A percentile compares a stretch with the other conserved stretches of the same genome.
phyloP scores from a whole-genome alignment of 2,329 filamentous ascomycete genomes.

The Remersonia thermophila region DNA sequence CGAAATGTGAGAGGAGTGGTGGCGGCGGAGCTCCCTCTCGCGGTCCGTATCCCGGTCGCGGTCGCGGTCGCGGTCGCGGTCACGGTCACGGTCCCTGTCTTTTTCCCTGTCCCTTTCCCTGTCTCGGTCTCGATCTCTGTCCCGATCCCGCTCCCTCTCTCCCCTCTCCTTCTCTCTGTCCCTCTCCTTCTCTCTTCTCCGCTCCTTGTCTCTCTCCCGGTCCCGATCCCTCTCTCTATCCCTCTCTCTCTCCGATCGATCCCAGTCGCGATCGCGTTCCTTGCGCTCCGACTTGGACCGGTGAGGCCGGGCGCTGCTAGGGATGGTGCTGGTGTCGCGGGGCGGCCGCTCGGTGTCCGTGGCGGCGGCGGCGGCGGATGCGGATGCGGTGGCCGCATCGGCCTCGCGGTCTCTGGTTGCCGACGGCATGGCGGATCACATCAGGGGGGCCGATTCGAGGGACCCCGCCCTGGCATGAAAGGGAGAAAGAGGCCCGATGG shows the following conservation, averaged over 20 bases:
- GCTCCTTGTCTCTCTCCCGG: slow-evolving; percentile 15
- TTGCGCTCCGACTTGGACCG: slow-evolving; percentile 19
- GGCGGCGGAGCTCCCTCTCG: slow-evolving; percentile 16
- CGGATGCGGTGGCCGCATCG: slow-evolving; percentile 21
- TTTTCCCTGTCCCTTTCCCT: slow-evolving; percentile 17
- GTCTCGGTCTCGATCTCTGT: slow-evolving; percentile 16
- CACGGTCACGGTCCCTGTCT: slow-evolving; percentile 12
- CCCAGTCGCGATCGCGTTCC: slow-evolving; percentile 14
- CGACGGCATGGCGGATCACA: slow-evolving; percentile 19
- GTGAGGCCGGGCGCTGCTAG: slow-evolving; percentile 16
- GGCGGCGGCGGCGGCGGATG: slow-evolving; percentile 22
- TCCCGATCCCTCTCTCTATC: slow-evolving; percentile 14
- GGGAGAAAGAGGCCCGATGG: slow-evolving; percentile 12
- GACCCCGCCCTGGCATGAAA: slow-evolving; percentile 11
- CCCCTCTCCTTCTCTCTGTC: slow-evolving; percentile 19
- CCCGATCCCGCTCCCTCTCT: slow-evolving; percentile 20
- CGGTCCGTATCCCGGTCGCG: slow-evolving; percentile 22
- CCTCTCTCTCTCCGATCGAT: slow-evolving; percentile 8
- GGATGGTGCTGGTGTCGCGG: too few species aligned
- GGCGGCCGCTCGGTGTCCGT: too few species aligned
- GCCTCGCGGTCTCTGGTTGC: slow-evolving; percentile 19
- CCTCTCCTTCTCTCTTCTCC: slow-evolving; percentile 15
- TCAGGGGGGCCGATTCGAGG: slow-evolving; percentile 9
- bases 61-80: slow-evolving; percentile 18
- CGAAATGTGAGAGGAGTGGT: slow-evolving; percentile 27